A percentile compares a stretch with the other conserved stretches of the same genome.
Evolutionary conservation across 768 basidiomycete genomes (phyloP).

Genomic region (Mycena crocata): DNA sequence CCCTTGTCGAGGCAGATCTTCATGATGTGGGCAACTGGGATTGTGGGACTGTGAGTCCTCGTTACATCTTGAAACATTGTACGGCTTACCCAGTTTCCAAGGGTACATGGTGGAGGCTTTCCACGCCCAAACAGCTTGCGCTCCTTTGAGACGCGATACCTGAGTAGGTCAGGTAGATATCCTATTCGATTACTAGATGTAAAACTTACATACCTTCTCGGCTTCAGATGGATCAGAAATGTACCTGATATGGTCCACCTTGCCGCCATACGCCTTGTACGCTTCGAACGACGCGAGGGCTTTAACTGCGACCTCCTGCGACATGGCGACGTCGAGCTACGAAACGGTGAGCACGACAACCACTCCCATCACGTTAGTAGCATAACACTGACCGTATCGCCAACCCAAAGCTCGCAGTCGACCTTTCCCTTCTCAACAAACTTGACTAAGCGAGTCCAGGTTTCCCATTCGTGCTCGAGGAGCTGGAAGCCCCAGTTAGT

Average conservation of each 20-base stretch:
- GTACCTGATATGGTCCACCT: constrained; percentile 32
- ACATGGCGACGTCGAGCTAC: constrained; percentile 34
- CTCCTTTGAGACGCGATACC: constrained; percentile 45
- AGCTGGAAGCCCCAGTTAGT: constrained; percentile 4
- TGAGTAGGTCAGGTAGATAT: constrained; percentile 15
- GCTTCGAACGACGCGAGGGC: constrained; percentile 16
- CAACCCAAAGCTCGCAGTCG: constrained; percentile 40
- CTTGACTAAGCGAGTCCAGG: constrained; percentile 26
- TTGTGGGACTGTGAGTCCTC: no score
- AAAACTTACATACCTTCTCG: not conserved
- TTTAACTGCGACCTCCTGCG: constrained; percentile 23
- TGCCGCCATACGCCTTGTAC: constrained; percentile 35
- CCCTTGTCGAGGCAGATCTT: constrained; percentile 31
- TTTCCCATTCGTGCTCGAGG: constrained; percentile 34
- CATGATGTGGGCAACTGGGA: constrained; percentile 25
- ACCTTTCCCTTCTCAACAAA: constrained; percentile 32
- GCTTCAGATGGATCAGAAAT: constrained; percentile 35
- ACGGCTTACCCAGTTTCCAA: constrained; percentile 26
- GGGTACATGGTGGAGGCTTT: constrained; percentile 33
- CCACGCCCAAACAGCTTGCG: constrained; percentile 48
- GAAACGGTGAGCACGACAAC: not conserved
- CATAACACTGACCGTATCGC: constrained; percentile 23
- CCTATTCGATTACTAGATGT: not conserved
- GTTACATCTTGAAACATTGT: not conserved
- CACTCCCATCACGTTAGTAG: not conserved